These are phyloP conservation scores for Ogataea pilisensis DNA, from an alignment of 805 yeast genomes.

Conservation along the genomic window DNA sequence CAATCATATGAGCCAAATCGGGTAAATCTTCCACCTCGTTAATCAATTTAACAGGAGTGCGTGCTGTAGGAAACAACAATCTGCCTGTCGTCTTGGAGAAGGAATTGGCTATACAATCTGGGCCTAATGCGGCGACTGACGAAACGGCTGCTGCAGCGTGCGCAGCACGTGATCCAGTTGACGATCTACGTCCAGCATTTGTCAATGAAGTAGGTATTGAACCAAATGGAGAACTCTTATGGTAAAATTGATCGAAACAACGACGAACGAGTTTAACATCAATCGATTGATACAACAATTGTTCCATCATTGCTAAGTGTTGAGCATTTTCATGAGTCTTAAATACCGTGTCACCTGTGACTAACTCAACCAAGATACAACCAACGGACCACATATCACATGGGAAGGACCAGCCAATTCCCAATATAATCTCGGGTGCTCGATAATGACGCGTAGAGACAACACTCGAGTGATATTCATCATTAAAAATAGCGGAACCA, in stretches of 20 bases:
- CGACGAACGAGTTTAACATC: slow-evolving; percentile 33
- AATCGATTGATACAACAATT: slow-evolving; percentile 55
- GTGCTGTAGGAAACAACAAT: slow-evolving; percentile 32
- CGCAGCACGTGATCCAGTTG: slow-evolving; percentile 3
- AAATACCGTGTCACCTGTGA: slow-evolving; percentile 91
- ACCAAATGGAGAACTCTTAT: slow-evolving; percentile 7
- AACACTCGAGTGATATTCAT: slow-evolving; percentile 87
- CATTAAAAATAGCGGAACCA: slow-evolving; percentile 93
- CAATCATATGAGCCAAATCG: slow-evolving; percentile 25
- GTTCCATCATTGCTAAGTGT: slow-evolving; percentile 94
- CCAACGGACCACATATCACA: slow-evolving; percentile 98
- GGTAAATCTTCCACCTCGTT: slow-evolving; percentile 33
- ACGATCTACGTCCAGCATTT: slow-evolving; percentile 13
- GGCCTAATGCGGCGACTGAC: background rate
- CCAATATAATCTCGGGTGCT: slow-evolving; percentile 94
- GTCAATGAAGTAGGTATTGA: background rate
- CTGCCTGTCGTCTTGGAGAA: slow-evolving; percentile 29
- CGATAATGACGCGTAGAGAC: slow-evolving; percentile 95
- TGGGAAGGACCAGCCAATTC: slow-evolving; percentile 95
- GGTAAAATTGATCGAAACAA: slow-evolving; percentile 27
- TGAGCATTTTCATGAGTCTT: slow-evolving; percentile 93
- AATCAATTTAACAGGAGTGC: slow-evolving; percentile 35
- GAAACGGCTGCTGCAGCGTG: too few relatives aligned
- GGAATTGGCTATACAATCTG: slow-evolving; percentile 26
- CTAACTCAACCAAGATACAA: slow-evolving; percentile 84